Percentiles rank a stretch among this genome's conserved stretches.
phyloP scores from a whole-genome alignment of 2,329 filamentous ascomycete genomes.

The Drechmeria coniospora region DNA sequence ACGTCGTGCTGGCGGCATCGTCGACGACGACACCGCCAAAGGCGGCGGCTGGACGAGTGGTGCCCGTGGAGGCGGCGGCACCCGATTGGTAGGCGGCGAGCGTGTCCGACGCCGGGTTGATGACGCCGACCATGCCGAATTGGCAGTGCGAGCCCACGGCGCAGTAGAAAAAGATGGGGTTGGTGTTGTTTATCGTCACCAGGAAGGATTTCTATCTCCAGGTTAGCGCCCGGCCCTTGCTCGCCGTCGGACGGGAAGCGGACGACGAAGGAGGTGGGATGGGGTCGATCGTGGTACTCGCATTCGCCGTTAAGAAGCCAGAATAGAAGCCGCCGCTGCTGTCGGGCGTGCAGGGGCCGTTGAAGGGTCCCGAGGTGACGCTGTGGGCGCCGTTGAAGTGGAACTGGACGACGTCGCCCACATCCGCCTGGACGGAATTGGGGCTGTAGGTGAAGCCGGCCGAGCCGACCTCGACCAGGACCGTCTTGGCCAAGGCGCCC shows the following conservation, averaged over 20 bases:
- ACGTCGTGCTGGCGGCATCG: too few species aligned
- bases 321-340: conserved; percentile 7
- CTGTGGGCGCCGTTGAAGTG: conserved; percentile 37
- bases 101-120: conserved; percentile 10
- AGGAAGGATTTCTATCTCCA: conserved; percentile 5
- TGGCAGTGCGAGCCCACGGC: conserved; percentile 10
- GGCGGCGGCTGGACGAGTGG: too few species aligned
- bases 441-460: conserved; percentile 27
- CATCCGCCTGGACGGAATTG: conserved; percentile 23
- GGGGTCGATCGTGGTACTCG: not conserved
- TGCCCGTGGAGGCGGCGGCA: conserved; percentile 2
- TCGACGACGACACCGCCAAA: too few species aligned
- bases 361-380: conserved; percentile 30
- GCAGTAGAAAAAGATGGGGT: conserved; percentile 16
- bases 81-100: conserved; percentile 6
- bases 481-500: conserved; percentile 5
- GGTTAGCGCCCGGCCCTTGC: not conserved
- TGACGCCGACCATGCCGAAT: conserved; percentile 13
- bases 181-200: conserved; percentile 12
- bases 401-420: conserved; percentile 36
- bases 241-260: not conserved
- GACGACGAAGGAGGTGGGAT: too few species aligned
- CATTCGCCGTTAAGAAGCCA: conserved; percentile 1
- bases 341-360: conserved; percentile 28
- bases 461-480: conserved; percentile 26